These are phyloP conservation scores for Eucalyptus virginea DNA, from an alignment of 345 rosid genomes.

Conservation along the genomic window DNA sequence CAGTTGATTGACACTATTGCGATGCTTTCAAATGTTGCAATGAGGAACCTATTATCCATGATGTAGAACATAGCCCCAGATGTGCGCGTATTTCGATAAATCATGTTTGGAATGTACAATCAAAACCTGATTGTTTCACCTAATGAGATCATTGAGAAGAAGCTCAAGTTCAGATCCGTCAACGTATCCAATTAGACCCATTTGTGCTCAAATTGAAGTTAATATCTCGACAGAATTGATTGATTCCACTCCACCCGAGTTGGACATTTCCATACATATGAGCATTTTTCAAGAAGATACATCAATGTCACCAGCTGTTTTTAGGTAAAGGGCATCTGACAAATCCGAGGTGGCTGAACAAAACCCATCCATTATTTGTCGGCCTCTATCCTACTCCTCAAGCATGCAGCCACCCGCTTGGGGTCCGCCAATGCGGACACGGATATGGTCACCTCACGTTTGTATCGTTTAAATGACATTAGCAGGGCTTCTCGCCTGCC, in stretches of 20 bases:
- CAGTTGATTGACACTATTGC: neutral
- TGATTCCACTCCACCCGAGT: neutral
- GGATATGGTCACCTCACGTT: neutral
- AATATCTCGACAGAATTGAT: neutral
- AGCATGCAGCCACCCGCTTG: neutral
- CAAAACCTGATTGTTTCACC: neutral
- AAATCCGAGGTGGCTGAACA: neutral
- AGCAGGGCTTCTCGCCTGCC: neutral
- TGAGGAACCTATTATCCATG: neutral
- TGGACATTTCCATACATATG: neutral
- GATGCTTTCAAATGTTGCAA: neutral
- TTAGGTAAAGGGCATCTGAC: neutral
- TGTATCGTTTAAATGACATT: neutral
- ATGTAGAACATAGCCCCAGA: neutral
- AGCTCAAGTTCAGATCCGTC: accelerated
- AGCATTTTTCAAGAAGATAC: neutral
- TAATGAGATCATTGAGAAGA: neutral
- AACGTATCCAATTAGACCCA: neutral
- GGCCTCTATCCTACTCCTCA: neutral
- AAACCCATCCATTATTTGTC: neutral
- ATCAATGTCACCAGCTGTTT: neutral
- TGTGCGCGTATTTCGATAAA: neutral
- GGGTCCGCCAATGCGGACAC: neutral
- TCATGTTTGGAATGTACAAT: accelerated
- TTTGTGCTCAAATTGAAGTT: neutral